Evolutionary conservation across 1,139 yeast species (phyloP).

Genomic region (Debaryomycetaceae sp.): DNA sequence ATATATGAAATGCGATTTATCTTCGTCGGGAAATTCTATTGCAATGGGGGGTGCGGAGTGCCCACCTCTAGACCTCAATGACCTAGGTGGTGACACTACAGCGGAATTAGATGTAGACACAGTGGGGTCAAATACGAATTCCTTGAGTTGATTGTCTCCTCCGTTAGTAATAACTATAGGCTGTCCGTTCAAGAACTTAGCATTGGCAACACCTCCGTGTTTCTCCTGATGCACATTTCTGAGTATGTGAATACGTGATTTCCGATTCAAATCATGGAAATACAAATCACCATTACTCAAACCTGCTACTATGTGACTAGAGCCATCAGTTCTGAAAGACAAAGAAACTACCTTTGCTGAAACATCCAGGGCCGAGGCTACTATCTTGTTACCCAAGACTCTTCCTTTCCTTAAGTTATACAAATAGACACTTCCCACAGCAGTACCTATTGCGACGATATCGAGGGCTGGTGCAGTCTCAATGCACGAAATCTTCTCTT

Average conservation of each 20-base stretch:
- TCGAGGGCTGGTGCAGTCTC: slow-evolving; percentile 88
- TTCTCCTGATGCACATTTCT: slow-evolving; percentile 70
- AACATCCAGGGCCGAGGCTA: slow-evolving; percentile 52
- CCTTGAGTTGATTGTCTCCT: slow-evolving; percentile 86
- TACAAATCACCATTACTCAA: slow-evolving; percentile 77
- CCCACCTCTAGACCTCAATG: slow-evolving; percentile 92
- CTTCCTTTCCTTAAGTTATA: slow-evolving; percentile 69
- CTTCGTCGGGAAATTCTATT: slow-evolving; percentile 73
- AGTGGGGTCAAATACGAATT: slow-evolving; percentile 90
- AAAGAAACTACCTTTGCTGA: slow-evolving; percentile 57
- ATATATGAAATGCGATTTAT: slow-evolving; percentile 75
- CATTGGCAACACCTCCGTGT: slow-evolving; percentile 78
- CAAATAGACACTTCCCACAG: slow-evolving; percentile 61
- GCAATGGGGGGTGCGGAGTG: slow-evolving; percentile 88
- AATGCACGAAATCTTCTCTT: slow-evolving; percentile 54
- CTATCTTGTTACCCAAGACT: slow-evolving; percentile 48
- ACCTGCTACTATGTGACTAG: slow-evolving; percentile 79
- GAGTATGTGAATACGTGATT: slow-evolving; percentile 70
- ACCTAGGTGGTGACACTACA: slow-evolving; percentile 85
- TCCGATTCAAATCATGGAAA: slow-evolving; percentile 76
- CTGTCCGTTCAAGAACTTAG: slow-evolving; percentile 82
- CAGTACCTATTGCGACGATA: slow-evolving; percentile 72
- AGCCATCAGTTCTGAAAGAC: slow-evolving; percentile 91
- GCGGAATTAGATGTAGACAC: slow-evolving; percentile 62
- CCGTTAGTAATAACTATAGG: slow-evolving; percentile 91